Evolutionary conservation across 1,139 yeast genomes (phyloP).

Genomic region (Sugiyamaella xylanicola): DNA sequence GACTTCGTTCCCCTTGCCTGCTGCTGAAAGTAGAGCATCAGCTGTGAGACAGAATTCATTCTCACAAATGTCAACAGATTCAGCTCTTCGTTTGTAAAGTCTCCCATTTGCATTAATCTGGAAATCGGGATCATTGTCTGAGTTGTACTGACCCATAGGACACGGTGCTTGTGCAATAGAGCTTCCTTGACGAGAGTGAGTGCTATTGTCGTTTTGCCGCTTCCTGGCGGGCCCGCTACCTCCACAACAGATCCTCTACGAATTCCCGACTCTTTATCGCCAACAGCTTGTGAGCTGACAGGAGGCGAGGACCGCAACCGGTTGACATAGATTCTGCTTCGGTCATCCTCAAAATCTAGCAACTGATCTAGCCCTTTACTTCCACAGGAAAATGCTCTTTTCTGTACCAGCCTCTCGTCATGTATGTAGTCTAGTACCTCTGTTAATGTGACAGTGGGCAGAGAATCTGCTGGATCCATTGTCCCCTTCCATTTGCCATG

Average conservation of each 20-base stretch:
- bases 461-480: slow-evolving; percentile 1
- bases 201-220: slow-evolving; percentile 85
- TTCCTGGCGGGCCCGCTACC: slow-evolving; percentile 75
- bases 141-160: slow-evolving; percentile 29
- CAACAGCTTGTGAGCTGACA: background rate
- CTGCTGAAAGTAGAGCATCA: slow-evolving; percentile 19
- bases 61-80: slow-evolving; percentile 19
- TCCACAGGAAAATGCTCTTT: slow-evolving; percentile 5
- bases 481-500: background rate
- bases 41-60: slow-evolving; percentile 20
- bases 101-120: slow-evolving; percentile 18
- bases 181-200: slow-evolving; percentile 76
- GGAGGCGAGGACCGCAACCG: background rate
- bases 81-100: slow-evolving; percentile 15
- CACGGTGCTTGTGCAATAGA: slow-evolving; percentile 24
- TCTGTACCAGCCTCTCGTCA: background rate
- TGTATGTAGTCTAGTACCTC: slow-evolving; percentile 10
- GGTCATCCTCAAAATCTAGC: background rate
- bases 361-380: slow-evolving; percentile 7
- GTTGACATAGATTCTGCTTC: too few species aligned
- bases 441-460: slow-evolving; percentile 8
- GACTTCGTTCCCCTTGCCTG: slow-evolving; percentile 6
- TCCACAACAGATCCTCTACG: slow-evolving; percentile 28
- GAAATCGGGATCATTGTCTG: slow-evolving; percentile 22
- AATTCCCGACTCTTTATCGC: slow-evolving; percentile 9